Conservation (phyloP, 2,329 filamentous ascomycete genomes). For the Triangularia setosa region DNA sequence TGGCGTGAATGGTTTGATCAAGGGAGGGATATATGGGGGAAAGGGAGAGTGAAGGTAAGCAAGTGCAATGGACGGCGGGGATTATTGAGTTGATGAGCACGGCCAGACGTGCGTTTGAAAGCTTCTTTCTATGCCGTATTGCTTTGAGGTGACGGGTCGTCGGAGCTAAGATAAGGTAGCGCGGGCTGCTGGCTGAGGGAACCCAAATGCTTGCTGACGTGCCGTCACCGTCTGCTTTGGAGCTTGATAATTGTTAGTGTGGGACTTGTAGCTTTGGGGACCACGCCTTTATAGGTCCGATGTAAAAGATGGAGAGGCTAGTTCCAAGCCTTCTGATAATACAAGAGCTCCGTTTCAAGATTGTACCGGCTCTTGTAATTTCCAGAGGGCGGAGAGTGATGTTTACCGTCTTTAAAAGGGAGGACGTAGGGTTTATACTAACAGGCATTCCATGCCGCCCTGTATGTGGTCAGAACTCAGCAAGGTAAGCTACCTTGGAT, state of each 20-base stretch:
- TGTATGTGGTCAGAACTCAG: too few relatives aligned
- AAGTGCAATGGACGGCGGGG: not conserved
- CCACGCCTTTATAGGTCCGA: not conserved
- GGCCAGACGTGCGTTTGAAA: not conserved
- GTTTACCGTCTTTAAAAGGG: too few relatives aligned
- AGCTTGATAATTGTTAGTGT: not conserved
- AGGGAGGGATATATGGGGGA: not conserved
- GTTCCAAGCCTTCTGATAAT: too few relatives aligned
- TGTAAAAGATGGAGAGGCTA: not conserved
- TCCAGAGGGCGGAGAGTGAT: too few relatives aligned
- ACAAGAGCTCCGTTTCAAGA: not conserved
- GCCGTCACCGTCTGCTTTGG: slow-evolving; percentile 13
- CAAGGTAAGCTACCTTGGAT: too few relatives aligned
- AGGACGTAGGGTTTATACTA: too few relatives aligned
- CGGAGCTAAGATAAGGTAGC: not conserved
- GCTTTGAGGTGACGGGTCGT: slow-evolving; percentile 1
- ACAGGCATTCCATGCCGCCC: too few relatives aligned
- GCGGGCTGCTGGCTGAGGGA: not conserved
- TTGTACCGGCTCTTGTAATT: too few relatives aligned
- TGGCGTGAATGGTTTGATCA: not conserved
- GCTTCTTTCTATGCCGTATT: slow-evolving; percentile 7
- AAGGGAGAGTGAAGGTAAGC: slow-evolving; percentile 3
- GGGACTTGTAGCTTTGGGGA: not conserved
- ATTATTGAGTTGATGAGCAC: not conserved
- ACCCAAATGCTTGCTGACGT: slow-evolving; percentile 2